Conservation (phyloP, 108 stramenopile genomes). For the Bacterosira constricta region DNA sequence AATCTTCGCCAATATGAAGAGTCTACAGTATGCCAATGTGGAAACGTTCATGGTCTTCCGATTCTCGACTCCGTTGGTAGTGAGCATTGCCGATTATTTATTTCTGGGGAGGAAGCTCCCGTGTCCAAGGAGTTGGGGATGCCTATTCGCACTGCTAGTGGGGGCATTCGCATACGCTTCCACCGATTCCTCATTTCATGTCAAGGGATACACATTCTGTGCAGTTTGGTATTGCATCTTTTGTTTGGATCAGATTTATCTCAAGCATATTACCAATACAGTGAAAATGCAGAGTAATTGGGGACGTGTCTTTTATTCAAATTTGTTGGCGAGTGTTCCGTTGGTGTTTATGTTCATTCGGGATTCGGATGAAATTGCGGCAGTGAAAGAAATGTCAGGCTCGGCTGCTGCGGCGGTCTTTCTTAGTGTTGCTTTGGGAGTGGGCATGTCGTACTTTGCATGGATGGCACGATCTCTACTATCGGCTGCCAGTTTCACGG, state of each 20-base stretch:
- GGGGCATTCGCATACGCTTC: constrained; percentile 54
- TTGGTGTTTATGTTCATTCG: constrained; percentile 51
- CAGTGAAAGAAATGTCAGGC: constrained; percentile 33
- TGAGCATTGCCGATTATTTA: constrained; percentile 55
- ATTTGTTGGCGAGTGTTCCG: constrained; percentile 57
- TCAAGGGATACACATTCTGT: constrained; percentile 58
- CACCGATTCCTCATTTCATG: constrained; percentile 61
- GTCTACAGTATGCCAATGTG: constrained; percentile 61
- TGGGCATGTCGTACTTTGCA: constrained; percentile 71
- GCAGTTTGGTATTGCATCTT: constrained; percentile 67
- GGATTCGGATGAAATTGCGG: constrained; percentile 46
- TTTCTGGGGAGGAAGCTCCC: constrained; percentile 63
- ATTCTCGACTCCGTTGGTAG: constrained; percentile 59
- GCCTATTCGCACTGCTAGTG: constrained; percentile 41
- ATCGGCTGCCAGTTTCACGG: constrained; percentile 66
- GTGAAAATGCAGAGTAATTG: constrained; percentile 73
- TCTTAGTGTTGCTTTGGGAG: constrained; percentile 55
- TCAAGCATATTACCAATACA: constrained; percentile 70
- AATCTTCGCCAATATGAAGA: constrained; percentile 54
- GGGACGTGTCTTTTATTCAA: constrained; percentile 75
- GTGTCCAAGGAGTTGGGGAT: constrained; percentile 40
- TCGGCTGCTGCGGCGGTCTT: constrained; percentile 46
- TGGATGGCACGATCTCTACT: constrained; percentile 62
- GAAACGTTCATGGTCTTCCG: constrained; percentile 75
- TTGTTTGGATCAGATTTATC: constrained; percentile 68